Evolutionary conservation across 805 yeast genomes (phyloP), one percentile per base, ranked within the genome.

Genomic region (Wickerhamomyces queroliae): DNA sequence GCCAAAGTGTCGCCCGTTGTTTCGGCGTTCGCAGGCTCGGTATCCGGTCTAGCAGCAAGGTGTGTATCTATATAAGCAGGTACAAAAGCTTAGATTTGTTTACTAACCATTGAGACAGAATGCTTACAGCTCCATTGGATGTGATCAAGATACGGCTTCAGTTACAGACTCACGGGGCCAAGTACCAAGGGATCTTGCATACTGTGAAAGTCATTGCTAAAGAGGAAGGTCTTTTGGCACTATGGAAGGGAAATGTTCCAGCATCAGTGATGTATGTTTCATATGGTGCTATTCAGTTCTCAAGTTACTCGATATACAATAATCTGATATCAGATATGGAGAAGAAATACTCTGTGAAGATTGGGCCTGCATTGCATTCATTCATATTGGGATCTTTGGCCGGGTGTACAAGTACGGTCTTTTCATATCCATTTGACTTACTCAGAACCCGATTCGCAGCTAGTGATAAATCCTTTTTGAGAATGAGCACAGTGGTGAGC

Each of bases 181-280:
- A 58, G 38, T 67, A 69, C 44, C 45, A 49, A 10, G 70, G 75
- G 3, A 54, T 67, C 3, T 24, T 50, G 3, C 40, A 56, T 16
- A 66, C 80, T 0, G 56, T 76, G 35, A 45, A 44, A 12, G 58
- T 65, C 2, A 70, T 88, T 2, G 45, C 72, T 1, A 55, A 58
- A 16, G 68, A 76, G 25, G 98, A 91, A 59, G 95, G 95, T 1
- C 31, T 81, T 0, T 44, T 59, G 4, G 91, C 88, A 0, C 67
- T 91, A n/a, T 93, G 98, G 98, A 90, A 89, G 58, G 99, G 99
- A 0, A 93, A 93, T 56, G 71, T 87, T 0, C 95, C 99, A 0
- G 99, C 98, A 0, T 88, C 88, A 46, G 59, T 79, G 28, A 75
- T 93, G 78, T 93, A 93, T 53, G 65, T 91, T 12, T 48, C 84